Conservation (phyloP, 2,329 filamentous ascomycete genomes). For the Neophaeococcomyces mojaviensis region DNA sequence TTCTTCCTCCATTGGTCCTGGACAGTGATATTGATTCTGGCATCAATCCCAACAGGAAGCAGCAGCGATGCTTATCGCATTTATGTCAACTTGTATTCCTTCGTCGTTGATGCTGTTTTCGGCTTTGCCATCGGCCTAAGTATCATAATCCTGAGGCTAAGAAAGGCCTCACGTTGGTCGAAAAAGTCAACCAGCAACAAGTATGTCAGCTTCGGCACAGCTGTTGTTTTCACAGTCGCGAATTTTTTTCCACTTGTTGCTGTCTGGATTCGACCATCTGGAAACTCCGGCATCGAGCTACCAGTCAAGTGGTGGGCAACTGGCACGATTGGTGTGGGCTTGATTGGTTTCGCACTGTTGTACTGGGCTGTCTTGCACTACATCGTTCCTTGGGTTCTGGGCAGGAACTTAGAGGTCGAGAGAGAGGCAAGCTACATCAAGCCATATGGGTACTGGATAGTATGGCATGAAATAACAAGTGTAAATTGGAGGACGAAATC, state of each 20-base stretch:
- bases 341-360: not conserved
- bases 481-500: constrained; percentile 9
- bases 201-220: constrained; percentile 7
- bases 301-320: constrained; percentile 6
- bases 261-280: constrained; percentile 1
- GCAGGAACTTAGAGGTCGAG: constrained; percentile 2
- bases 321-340: constrained; percentile 7
- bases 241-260: constrained; percentile 6
- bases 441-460: not conserved
- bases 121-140: constrained; percentile 17
- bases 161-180: not conserved
- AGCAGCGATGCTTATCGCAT: constrained; percentile 26
- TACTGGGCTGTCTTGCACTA: constrained; percentile 2
- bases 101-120: constrained; percentile 32
- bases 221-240: constrained; percentile 2
- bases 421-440: not conserved
- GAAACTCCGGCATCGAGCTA: not conserved
- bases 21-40: constrained; percentile 29
- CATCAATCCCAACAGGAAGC: constrained; percentile 21
- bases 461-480: constrained; percentile 7
- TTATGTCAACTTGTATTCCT: constrained; percentile 33
- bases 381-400: not conserved
- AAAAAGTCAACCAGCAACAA: constrained; percentile 6
- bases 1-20: constrained; percentile 34
- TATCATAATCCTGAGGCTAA: constrained; percentile 1